Evolutionary conservation across 306 rosid genomes (phyloP).

Genomic region (Purshia tridentata): DNA sequence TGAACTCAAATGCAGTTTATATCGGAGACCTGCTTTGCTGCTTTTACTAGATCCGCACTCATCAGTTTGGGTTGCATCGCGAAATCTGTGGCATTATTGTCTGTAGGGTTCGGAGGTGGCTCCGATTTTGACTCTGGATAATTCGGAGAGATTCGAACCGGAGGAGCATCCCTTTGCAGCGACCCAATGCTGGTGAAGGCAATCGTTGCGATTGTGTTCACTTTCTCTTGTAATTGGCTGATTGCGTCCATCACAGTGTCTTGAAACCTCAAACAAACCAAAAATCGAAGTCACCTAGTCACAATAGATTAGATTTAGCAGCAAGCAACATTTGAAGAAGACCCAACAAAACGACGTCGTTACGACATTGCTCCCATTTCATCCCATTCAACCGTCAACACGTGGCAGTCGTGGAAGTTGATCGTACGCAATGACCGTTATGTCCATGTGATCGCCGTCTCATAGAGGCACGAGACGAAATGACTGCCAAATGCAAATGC

Average conservation of each 20-base stretch:
- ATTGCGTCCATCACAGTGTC: slow-evolving; percentile 5
- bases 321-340: neutral
- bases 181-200: slow-evolving; percentile 14
- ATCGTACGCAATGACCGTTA: neutral
- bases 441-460: neutral
- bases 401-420: neutral
- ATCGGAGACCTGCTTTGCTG: slow-evolving; percentile 8
- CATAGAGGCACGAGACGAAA: too few species aligned
- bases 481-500: neutral
- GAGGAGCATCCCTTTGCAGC: slow-evolving; percentile 7
- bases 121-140: neutral
- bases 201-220: slow-evolving; percentile 13
- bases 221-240: slow-evolving; percentile 20
- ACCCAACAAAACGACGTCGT: neutral
- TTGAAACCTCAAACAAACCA: neutral
- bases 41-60: slow-evolving; percentile 24
- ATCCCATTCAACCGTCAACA: neutral
- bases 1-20: neutral
- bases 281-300: too few species aligned
- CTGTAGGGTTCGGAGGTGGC: neutral
- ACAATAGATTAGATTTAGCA: too few species aligned
- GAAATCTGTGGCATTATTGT: neutral
- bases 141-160: slow-evolving; percentile 19
- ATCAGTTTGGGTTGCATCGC: slow-evolving; percentile 24
- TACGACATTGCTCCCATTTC: neutral